These are phyloP conservation scores for Albugo candida DNA, from an alignment of 352 stramenopile species.

Conservation along the genomic window DNA sequence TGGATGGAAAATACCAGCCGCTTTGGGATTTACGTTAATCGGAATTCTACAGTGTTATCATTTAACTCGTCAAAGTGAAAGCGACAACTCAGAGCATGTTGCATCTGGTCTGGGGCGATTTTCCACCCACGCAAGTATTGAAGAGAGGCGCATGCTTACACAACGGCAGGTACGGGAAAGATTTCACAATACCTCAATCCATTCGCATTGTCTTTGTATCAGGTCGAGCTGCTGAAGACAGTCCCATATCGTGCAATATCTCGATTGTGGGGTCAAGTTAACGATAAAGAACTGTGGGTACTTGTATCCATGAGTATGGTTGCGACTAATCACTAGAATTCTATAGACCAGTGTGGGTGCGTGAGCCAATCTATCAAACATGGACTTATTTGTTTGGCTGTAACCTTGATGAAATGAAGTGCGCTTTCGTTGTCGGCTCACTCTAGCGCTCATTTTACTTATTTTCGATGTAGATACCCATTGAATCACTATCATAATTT, in stretches of 20 bases:
- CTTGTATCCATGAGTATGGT: background rate
- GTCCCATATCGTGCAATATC: constrained; percentile 60
- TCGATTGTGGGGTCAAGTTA: constrained; percentile 50
- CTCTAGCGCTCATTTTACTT: background rate
- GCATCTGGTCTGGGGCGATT: constrained; percentile 25
- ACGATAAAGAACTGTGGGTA: constrained; percentile 65
- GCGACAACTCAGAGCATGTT: constrained; percentile 37
- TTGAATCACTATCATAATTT: constrained; percentile 56
- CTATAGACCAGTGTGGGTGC: constrained; percentile 35
- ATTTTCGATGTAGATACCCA: constrained; percentile 17
- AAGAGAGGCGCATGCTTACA: constrained; percentile 52
- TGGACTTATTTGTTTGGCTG: constrained; percentile 64
- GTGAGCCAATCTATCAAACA: constrained; percentile 58
- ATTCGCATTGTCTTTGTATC: constrained; percentile 1
- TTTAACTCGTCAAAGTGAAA: constrained; percentile 35
- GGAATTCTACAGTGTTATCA: constrained; percentile 50
- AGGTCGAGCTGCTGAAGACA: constrained; percentile 46
- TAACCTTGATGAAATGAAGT: constrained; percentile 71
- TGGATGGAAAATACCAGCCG: constrained; percentile 43
- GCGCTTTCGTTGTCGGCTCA: background rate
- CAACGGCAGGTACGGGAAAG: constrained; percentile 19
- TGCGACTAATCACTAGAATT: background rate
- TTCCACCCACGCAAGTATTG: constrained; percentile 24
- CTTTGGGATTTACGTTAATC: constrained; percentile 43
- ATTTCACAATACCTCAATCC: background rate